Evolutionary conservation across 2,329 filamentous ascomycete genomes (phyloP).

Genomic region (Decorospora gaudefroyi): DNA sequence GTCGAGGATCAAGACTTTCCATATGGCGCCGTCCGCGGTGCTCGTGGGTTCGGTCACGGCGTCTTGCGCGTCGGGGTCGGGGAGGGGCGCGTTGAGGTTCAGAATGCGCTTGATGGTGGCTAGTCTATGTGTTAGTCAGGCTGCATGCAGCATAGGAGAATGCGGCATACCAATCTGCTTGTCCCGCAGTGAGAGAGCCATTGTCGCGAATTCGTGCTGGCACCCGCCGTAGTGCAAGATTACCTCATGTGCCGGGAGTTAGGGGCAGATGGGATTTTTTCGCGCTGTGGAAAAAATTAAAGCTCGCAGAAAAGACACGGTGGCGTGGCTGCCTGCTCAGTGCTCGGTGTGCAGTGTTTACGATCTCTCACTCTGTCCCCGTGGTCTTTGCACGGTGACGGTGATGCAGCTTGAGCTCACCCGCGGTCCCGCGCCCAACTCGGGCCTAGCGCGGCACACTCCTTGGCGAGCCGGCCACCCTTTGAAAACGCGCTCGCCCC

Average conservation of each 20-base stretch:
- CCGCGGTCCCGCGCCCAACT: constrained; percentile 8
- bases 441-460: constrained; percentile 26
- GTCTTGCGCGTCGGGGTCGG: constrained; percentile 64
- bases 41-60: constrained; percentile 48
- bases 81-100: constrained; percentile 79
- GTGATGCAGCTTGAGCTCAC: constrained; percentile 19
- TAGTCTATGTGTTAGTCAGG: constrained; percentile 44
- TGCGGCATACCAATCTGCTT: constrained; percentile 61
- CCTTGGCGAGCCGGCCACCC: constrained; percentile 26
- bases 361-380: constrained; percentile 10
- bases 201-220: constrained; percentile 29
- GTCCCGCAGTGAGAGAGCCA: constrained; percentile 61
- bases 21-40: constrained; percentile 25
- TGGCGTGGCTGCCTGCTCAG: constrained; percentile 27
- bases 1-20: constrained; percentile 83
- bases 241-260: constrained; percentile 33
- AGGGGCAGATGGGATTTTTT: too few species aligned
- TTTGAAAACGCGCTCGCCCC: constrained; percentile 30
- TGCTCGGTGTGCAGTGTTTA: too few species aligned
- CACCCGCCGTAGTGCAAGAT: constrained; percentile 32
- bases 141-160: background rate
- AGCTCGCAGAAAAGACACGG: constrained; percentile 20
- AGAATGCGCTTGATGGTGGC: constrained; percentile 94
- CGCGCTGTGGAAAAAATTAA: constrained; percentile 4
- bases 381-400: constrained; percentile 15